Evolutionary conservation across 305 asterid genomes (phyloP).

Genomic region (Withania somnifera): DNA sequence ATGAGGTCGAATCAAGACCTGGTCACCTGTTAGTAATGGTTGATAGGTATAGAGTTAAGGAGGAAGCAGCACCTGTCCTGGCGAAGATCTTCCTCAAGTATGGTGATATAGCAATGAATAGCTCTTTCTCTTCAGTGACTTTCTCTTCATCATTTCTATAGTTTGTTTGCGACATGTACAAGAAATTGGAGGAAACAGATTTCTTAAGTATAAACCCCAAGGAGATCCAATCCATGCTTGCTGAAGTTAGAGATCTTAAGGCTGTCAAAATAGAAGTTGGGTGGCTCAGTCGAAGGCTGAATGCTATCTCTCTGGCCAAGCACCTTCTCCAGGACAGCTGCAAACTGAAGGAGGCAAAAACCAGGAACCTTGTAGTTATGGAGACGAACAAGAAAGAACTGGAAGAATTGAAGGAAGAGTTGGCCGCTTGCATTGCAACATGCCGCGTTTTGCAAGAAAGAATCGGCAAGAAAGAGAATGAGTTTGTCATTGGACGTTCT

Average conservation of each 20-base stretch:
- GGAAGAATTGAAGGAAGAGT: not conserved
- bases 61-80: conserved; percentile 13
- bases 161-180: conserved; percentile 12
- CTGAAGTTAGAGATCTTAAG: conserved; percentile 14
- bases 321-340: not conserved
- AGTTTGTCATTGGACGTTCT: not conserved
- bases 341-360: not conserved
- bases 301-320: not conserved
- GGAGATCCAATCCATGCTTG: conserved; percentile 8
- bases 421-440: not conserved
- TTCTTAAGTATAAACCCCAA: not conserved
- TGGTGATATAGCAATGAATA: conserved; percentile 20
- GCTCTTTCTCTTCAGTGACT: not conserved
- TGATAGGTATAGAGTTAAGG: conserved; percentile 15
- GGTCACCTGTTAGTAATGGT: not conserved
- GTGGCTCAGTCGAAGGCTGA: conserved; percentile 18
- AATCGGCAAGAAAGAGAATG: not conserved
- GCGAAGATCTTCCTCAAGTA: conserved; percentile 13
- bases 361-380: not conserved
- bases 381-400: conserved; percentile 7
- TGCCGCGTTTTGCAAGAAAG: not conserved
- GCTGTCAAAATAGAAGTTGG: conserved; percentile 12
- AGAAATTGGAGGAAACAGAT: conserved; percentile 5
- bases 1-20: conserved; percentile 1
- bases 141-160: conserved; percentile 13